These are phyloP conservation scores for Trichomonascaceae sp. DNA, from an alignment of 1,139 yeast genomes.

Conservation along the genomic window DNA sequence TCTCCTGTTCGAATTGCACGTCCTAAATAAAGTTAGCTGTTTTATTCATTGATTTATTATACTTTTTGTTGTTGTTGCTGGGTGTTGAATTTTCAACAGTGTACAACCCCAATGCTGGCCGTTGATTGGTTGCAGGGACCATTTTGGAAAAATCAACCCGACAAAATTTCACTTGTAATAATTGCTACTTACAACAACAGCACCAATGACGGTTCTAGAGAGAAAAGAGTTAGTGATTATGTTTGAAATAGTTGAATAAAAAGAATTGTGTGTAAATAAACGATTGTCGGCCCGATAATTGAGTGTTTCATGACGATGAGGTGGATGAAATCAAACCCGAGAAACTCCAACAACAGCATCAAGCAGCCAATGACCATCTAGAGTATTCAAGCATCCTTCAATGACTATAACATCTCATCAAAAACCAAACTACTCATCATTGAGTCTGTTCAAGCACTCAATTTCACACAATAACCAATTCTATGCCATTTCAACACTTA, in stretches of 20 bases:
- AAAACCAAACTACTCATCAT: neutral
- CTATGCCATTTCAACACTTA: constrained; percentile 40
- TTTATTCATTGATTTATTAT: neutral
- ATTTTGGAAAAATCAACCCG: constrained; percentile 2
- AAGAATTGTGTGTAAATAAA: neutral
- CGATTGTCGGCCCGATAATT: neutral
- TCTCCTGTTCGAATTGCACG: constrained; percentile 97
- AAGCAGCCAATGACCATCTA: neutral
- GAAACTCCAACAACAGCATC: neutral
- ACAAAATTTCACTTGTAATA: constrained; percentile 2
- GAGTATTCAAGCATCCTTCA: neutral
- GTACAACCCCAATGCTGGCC: constrained; percentile 7
- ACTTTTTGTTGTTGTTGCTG: neutral
- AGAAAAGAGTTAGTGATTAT: constrained; percentile 6
- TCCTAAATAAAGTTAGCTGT: constrained; percentile 36
- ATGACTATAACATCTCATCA: neutral
- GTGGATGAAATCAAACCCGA: neutral
- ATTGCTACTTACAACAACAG: constrained; percentile 61
- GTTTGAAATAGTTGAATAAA: neutral
- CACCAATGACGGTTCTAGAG: constrained; percentile 95
- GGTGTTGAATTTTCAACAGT: neutral
- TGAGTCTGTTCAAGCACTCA: neutral
- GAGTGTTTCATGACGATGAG: neutral
- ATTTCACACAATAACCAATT: neutral
- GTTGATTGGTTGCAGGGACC: constrained; percentile 13